Base-by-base conservation (phyloP, 352 stramenopile genomes). In the Globisporangium ultimum region DNA sequence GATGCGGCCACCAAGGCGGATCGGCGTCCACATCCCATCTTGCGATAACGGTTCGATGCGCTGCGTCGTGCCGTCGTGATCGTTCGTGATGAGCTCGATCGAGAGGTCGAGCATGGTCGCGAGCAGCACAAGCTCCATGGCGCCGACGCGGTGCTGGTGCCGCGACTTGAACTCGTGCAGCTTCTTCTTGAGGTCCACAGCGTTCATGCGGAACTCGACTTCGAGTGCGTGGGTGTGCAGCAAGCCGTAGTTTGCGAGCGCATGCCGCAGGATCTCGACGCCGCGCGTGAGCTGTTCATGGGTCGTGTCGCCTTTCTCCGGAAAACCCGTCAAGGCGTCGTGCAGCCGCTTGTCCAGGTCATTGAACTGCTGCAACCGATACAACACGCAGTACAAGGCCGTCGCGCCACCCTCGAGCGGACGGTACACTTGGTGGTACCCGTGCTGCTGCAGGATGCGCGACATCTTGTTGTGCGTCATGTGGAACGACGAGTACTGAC, bases 31-130 rank as follows among this genome's bases (percentile, higher is more conserved):
- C 5, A 5, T 36, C 3, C 64, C 70, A 9, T 36, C 28, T 6
- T 36, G 28, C 28, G 68, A 38, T 20, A 92, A 68, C 2, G 85
- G 85, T 12, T 74, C 34, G 47, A 95, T 87, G 50, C 72, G 66
- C 22, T 89, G 78, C 28, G 88, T 64, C 0, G 80, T 85, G 9
- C 78, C 80, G 22, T 86, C 63, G 56, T 94, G 82, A 66, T 95
- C 85, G 58, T 95, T 93, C 7, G 84, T 91, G 54, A 95, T 70
- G 28, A 95, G 66, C 17, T 69, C 66, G 55, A 95, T 89, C 0
- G 70, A 78, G 14, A 93, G 58, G 62, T 95, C 73, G 8, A 95
- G 58, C 76, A 93, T 91, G 7, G 83, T 88, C 4, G 70, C 79
- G 11, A 95, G 74, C 56, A 89, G 43, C 22, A 84, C 68, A 13